Conservation (phyloP, 2,329 filamentous ascomycete genomes). For the Neophaeococcomyces mojaviensis region DNA sequence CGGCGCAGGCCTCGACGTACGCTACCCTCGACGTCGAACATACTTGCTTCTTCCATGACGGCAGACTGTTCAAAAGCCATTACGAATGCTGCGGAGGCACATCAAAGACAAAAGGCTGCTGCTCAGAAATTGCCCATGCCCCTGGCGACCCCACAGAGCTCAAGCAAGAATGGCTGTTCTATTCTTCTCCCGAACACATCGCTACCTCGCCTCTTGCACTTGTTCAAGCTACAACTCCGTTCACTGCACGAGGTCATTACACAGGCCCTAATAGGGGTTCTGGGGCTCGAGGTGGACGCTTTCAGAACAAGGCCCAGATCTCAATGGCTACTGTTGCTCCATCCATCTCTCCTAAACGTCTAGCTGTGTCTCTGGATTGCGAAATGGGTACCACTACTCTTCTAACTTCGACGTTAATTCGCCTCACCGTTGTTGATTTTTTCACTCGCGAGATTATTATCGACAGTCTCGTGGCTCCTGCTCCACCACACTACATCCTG, state of each 20-base stretch:
- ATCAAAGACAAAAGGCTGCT: constrained; percentile 2
- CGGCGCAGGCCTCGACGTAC: not conserved
- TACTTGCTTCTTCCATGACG: constrained; percentile 7
- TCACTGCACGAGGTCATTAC: not conserved
- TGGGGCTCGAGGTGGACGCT: not conserved
- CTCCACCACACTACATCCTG: constrained; percentile 32
- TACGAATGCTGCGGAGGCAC: constrained; percentile 3
- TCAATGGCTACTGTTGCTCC: constrained; percentile 10
- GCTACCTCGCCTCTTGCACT: too few relatives aligned
- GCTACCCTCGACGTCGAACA: not conserved
- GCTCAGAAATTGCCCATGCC: not conserved
- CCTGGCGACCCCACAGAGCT: constrained; percentile 1
- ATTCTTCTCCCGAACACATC: too few relatives aligned
- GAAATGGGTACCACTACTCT: constrained; percentile 45
- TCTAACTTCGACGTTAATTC: constrained; percentile 44
- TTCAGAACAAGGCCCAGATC: not conserved
- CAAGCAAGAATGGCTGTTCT: constrained; percentile 4
- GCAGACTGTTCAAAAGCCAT: not conserved
- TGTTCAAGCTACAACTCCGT: not conserved
- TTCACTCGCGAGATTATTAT: constrained; percentile 42
- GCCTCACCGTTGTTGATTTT: constrained; percentile 46
- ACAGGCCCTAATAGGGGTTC: constrained; percentile 8
- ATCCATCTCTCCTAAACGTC: constrained; percentile 1
- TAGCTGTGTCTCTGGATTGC: constrained; percentile 45
- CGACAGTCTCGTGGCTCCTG: constrained; percentile 45